Evolutionary conservation across 1,284 basidiomycete species (phyloP).

Genomic region (Garcileccinum viscosum): DNA sequence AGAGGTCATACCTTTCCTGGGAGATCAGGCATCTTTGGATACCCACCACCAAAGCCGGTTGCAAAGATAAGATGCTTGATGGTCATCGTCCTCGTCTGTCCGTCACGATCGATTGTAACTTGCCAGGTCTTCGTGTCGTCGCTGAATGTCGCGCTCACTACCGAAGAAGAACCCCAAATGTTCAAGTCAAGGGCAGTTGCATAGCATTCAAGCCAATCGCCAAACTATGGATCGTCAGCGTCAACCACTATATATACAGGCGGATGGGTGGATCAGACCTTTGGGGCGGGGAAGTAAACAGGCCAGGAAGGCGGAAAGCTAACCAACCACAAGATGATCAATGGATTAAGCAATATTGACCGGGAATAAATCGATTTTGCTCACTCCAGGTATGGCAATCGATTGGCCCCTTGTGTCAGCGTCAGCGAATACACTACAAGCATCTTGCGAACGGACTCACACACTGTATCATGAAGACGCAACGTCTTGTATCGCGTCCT

Average conservation of each 20-base stretch:
- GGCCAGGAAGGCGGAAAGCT: slow-evolving; percentile 48
- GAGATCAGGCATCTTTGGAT: slow-evolving; percentile 29
- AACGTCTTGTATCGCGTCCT: slow-evolving; percentile 40
- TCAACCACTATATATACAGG: not conserved
- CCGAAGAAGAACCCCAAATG: slow-evolving; percentile 35
- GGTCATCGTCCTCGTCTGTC: slow-evolving; percentile 31
- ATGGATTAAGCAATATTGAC: not conserved
- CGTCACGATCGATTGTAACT: slow-evolving; percentile 34
- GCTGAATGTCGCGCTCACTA: slow-evolving; percentile 43
- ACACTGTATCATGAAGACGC: slow-evolving; percentile 30
- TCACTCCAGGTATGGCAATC: slow-evolving; percentile 34
- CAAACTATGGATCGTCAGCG: slow-evolving; percentile 43
- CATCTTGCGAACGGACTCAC: slow-evolving; percentile 23
- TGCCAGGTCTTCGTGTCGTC: slow-evolving; percentile 41
- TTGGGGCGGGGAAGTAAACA: slow-evolving; percentile 38
- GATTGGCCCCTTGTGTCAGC: slow-evolving; percentile 27
- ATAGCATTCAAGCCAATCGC: slow-evolving; percentile 67
- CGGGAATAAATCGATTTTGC: not conserved
- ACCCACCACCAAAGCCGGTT: slow-evolving; percentile 44
- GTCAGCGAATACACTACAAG: slow-evolving; percentile 1
- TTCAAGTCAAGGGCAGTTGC: slow-evolving; percentile 31
- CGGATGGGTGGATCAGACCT: not conserved
- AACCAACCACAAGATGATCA: not conserved
- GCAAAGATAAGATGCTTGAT: slow-evolving; percentile 47
- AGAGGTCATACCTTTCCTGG: slow-evolving; percentile 8